A percentile compares a stretch with the other conserved stretches of the same genome.
Conservation (phyloP, 2,329 filamentous ascomycete species). For the Trichoderma sp. region DNA sequence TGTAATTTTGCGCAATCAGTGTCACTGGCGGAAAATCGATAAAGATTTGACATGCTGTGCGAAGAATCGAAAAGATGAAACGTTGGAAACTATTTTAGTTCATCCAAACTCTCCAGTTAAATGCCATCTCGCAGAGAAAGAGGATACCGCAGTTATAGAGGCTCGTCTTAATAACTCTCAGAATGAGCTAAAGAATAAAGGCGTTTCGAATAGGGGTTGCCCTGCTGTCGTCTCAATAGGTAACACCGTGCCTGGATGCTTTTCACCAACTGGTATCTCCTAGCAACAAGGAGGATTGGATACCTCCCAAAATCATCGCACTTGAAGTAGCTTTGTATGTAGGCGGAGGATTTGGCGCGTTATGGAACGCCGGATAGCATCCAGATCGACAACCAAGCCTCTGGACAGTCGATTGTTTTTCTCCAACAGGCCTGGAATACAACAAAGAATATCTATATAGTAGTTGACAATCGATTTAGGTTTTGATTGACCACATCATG, state of each 20-base stretch:
- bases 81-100: background rate
- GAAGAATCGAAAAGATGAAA: too few relatives aligned
- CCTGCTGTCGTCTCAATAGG: background rate
- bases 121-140: background rate
- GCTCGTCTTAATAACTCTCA: background rate
- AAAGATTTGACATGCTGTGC: too few relatives aligned
- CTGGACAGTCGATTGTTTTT: background rate
- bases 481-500: background rate
- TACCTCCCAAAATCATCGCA: background rate
- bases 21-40: too few relatives aligned
- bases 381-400: too few relatives aligned
- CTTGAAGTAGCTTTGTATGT: background rate
- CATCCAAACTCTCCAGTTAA: background rate
- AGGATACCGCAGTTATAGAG: background rate
- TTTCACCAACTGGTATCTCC: background rate
- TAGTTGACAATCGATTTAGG: background rate
- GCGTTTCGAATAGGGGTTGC: background rate
- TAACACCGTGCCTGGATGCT: background rate
- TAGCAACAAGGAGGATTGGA: background rate
- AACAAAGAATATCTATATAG: background rate
- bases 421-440: background rate
- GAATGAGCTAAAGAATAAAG: background rate
- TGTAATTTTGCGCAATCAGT: background rate
- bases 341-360: background rate
- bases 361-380: background rate